Conservation (phyloP, 768 basidiomycete species). For the Ephemerocybe angulata region DNA sequence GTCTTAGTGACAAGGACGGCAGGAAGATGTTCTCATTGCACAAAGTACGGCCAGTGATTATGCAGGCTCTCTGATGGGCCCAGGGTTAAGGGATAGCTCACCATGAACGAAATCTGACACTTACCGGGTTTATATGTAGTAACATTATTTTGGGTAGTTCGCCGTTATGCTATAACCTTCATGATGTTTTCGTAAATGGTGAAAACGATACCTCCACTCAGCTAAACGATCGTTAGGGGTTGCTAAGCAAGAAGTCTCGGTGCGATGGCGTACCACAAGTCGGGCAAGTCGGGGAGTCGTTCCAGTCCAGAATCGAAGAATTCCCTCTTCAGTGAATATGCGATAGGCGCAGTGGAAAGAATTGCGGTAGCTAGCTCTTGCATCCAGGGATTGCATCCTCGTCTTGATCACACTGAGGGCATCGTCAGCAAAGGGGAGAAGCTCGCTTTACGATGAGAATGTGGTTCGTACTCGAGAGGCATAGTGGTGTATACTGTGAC, state of each 20-base stretch:
- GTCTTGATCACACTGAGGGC: constrained; percentile 86
- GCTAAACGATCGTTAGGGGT: constrained; percentile 35
- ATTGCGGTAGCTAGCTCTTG: constrained; percentile 81
- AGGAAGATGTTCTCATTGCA: too few relatives aligned
- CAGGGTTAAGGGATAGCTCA: too few relatives aligned
- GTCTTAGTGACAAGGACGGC: too few relatives aligned
- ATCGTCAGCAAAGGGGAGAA: too few relatives aligned
- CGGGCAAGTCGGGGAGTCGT: constrained; percentile 87
- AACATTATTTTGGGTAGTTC: too few relatives aligned
- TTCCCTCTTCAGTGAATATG: constrained; percentile 90
- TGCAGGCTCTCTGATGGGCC: too few relatives aligned
- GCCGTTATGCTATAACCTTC: constrained; percentile 26
- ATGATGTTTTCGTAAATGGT: constrained; percentile 87
- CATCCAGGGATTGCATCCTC: constrained; percentile 92
- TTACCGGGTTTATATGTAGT: too few relatives aligned
- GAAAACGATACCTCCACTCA: constrained; percentile 92
- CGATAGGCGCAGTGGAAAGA: constrained; percentile 95
- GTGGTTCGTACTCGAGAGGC: constrained; percentile 65
- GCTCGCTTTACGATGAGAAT: neutral
- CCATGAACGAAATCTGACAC: too few relatives aligned
- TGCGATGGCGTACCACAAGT: constrained; percentile 59
- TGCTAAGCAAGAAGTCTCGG: neutral
- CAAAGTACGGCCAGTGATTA: too few relatives aligned
- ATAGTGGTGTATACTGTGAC: constrained; percentile 93
- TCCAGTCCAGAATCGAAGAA: constrained; percentile 93